These are phyloP conservation scores for Trametes coccinea DNA, from an alignment of 768 basidiomycete genomes.

Conservation along the genomic window DNA sequence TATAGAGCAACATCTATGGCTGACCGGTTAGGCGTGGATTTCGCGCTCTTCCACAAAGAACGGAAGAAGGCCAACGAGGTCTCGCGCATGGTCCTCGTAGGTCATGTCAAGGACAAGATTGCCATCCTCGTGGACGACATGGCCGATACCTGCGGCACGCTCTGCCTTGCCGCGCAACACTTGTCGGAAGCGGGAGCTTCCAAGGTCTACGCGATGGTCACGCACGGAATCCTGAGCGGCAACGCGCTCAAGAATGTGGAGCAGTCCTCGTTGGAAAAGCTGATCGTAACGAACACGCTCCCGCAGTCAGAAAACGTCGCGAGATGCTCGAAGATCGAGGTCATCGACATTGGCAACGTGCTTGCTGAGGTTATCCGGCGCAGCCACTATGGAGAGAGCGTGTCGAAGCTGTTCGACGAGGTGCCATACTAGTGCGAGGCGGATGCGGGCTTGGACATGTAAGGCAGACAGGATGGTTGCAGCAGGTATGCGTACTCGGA, in stretches of 20 bases:
- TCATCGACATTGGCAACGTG: conserved; percentile 92
- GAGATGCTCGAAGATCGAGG: conserved; percentile 78
- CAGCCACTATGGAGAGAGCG: conserved; percentile 96
- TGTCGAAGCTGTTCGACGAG: conserved; percentile 86
- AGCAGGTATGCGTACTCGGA: background rate
- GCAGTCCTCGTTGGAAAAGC: conserved; percentile 79
- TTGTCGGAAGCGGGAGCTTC: conserved; percentile 86
- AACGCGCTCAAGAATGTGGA: conserved; percentile 76
- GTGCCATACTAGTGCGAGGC: conserved; percentile 67
- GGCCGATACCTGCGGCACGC: conserved; percentile 95
- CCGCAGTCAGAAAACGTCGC: conserved; percentile 82
- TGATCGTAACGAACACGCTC: conserved; percentile 98
- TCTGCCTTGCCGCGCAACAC: conserved; percentile 88
- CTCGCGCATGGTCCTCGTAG: conserved; percentile 93
- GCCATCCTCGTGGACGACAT: conserved; percentile 99
- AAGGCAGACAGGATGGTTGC: background rate
- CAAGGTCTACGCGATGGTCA: conserved; percentile 89
- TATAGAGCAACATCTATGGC: conserved; percentile 94
- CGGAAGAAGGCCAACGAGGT: conserved; percentile 96
- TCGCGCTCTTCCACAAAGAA: conserved; percentile 99
- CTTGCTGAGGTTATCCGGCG: conserved; percentile 95
- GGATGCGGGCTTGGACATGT: background rate
- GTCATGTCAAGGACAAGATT: conserved; percentile 87
- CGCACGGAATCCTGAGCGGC: conserved; percentile 94
- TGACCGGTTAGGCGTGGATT: conserved; percentile 93